phyloP scores from a whole-genome alignment of 345 rosid genomes.

The Physaria fendleri region DNA sequence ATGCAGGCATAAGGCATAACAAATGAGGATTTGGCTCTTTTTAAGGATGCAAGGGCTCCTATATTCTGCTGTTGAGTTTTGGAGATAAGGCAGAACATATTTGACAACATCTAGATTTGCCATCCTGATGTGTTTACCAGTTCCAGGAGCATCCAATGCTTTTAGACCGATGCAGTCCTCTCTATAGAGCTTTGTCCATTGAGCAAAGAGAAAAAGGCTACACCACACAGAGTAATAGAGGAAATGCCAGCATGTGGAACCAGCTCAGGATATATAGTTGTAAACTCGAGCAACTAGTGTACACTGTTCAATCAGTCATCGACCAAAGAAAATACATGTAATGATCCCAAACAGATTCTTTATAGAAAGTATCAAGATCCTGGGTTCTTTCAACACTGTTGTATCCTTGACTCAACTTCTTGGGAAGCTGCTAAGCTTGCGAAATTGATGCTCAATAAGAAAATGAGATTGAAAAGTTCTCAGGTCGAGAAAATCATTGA shows the following conservation, averaged over 20 bases:
- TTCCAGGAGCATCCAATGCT: conserved; percentile 58
- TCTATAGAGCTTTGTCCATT: conserved; percentile 50
- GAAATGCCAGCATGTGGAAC: conserved; percentile 97
- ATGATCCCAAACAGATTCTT: neutral
- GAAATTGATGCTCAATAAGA: conserved; percentile 44
- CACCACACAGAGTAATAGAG: conserved; percentile 82
- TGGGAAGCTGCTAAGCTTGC: conserved; percentile 59
- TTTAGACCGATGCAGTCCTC: conserved; percentile 81
- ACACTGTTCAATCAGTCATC: conserved; percentile 46
- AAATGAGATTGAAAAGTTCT: conserved; percentile 35
- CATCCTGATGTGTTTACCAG: conserved; percentile 51
- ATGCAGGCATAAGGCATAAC: neutral
- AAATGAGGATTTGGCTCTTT: neutral
- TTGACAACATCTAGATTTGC: conserved; percentile 44
- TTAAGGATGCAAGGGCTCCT: conserved; percentile 11
- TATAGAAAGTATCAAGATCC: conserved; percentile 36
- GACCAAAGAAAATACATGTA: neutral
- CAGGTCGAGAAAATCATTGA: conserved; percentile 31
- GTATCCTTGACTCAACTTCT: conserved; percentile 61
- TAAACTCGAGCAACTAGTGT: conserved; percentile 78
- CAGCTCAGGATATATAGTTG: conserved; percentile 80
- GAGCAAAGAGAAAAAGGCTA: conserved; percentile 42
- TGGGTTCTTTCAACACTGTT: conserved; percentile 91
- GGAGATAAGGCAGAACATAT: conserved; percentile 55
- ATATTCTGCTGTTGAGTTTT: conserved; percentile 16